phyloP scores from a whole-genome alignment of 371 early-diverging fungal species.

The Mucor irregularis region DNA sequence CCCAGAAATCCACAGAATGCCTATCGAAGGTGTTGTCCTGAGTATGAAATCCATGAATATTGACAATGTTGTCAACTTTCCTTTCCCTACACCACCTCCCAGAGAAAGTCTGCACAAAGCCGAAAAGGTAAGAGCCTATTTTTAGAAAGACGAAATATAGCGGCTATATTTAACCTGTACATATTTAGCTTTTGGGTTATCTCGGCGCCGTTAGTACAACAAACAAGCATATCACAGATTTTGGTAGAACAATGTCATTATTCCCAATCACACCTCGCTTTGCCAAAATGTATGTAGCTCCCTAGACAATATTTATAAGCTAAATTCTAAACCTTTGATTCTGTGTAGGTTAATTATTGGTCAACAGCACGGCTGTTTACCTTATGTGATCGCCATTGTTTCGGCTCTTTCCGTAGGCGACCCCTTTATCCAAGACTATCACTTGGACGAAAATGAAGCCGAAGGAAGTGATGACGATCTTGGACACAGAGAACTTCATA shows the following conservation, averaged over 20 bases:
- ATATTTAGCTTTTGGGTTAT: constrained; percentile 59
- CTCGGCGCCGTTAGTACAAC: constrained; percentile 73
- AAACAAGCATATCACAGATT: constrained; percentile 75
- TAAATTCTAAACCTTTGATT: neutral
- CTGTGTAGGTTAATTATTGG: constrained; percentile 78
- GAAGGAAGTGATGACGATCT: constrained; percentile 49
- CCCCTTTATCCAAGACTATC: constrained; percentile 78
- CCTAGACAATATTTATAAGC: neutral
- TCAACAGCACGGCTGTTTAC: constrained; percentile 78
- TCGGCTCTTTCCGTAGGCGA: constrained; percentile 92
- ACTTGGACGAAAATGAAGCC: constrained; percentile 50
- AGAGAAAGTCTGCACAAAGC: constrained; percentile 66
- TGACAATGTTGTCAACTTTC: constrained; percentile 92
- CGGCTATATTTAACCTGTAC: too few relatives aligned
- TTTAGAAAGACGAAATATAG: too few relatives aligned
- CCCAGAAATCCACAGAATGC: constrained; percentile 95
- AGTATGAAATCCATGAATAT: constrained; percentile 97
- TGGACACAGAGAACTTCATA: constrained; percentile 36
- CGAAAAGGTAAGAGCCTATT: constrained; percentile 65
- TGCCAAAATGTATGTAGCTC: constrained; percentile 81
- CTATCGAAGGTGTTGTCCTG: constrained; percentile 94
- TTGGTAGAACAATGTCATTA: constrained; percentile 87
- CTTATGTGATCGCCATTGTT: constrained; percentile 88
- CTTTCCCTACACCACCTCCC: constrained; percentile 91
- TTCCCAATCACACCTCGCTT: constrained; percentile 96